Evolutionary conservation across 192 early-diverging fungal species (phyloP).

Genomic region (Coemansia furcata): DNA sequence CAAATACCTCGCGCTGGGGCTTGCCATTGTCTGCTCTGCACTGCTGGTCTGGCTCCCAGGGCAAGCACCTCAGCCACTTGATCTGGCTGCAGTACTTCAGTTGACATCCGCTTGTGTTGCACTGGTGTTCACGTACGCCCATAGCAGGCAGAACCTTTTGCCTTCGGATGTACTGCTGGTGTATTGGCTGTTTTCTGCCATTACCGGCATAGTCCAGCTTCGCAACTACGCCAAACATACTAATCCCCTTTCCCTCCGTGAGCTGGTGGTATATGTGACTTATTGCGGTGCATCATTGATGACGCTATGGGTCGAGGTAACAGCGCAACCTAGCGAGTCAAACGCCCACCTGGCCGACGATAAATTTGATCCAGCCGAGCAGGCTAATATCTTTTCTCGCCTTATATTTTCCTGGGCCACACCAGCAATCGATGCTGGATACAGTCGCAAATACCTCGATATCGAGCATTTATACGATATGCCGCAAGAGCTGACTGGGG

Average conservation of each 20-base stretch:
- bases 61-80: background rate
- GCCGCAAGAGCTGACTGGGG: slow-evolving; percentile 5
- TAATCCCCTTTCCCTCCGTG: background rate
- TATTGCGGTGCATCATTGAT: background rate
- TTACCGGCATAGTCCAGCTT: background rate
- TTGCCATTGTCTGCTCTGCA: background rate
- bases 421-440: slow-evolving; percentile 76
- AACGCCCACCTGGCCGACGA: background rate
- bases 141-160: background rate
- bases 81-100: background rate
- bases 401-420: slow-evolving; percentile 85
- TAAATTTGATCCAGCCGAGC: background rate
- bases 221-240: background rate
- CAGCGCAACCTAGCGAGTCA: background rate
- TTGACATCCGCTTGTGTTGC: background rate
- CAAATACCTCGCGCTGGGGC: background rate
- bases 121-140: slow-evolving; percentile 3
- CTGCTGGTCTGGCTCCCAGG: background rate
- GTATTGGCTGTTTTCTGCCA: slow-evolving; percentile 16
- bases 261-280: background rate
- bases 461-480: slow-evolving; percentile 11
- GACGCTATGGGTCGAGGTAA: background rate
- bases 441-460: slow-evolving; percentile 56
- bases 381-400: slow-evolving; percentile 20
- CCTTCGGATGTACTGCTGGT: slow-evolving; percentile 16